Evolutionary conservation across 164 flowering plant genomes (phyloP).

Genomic region (Piper longum): DNA sequence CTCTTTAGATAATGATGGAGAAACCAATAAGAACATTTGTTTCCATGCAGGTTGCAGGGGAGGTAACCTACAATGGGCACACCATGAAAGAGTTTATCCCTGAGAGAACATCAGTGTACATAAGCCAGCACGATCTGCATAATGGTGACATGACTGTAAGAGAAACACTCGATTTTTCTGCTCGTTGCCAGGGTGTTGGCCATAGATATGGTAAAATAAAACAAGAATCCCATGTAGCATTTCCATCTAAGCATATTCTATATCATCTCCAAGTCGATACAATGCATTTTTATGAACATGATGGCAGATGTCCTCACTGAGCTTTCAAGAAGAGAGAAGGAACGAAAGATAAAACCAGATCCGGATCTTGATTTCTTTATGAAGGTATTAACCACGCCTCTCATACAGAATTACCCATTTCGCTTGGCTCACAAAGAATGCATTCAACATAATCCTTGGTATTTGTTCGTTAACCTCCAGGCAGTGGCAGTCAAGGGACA

Average conservation of each 20-base stretch:
- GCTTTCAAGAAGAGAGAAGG: conserved; percentile 22
- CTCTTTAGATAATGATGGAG: background rate
- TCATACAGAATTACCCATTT: background rate
- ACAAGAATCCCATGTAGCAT: no score
- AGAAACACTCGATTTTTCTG: conserved; percentile 30
- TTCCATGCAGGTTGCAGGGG: conserved; percentile 16
- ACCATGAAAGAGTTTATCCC: conserved; percentile 22
- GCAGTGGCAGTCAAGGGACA: conserved; percentile 19
- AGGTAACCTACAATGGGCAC: conserved; percentile 23
- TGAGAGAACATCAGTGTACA: conserved; percentile 22
- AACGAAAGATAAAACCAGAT: conserved; percentile 15
- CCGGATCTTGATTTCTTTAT: conserved; percentile 24
- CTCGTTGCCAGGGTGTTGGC: conserved; percentile 27
- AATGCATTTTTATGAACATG: background rate
- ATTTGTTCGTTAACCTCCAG: conserved; percentile 2
- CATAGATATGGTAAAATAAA: conserved; percentile 15
- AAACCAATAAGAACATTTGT: background rate
- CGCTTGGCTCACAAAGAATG: background rate
- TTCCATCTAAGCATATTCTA: background rate
- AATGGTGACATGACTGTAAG: conserved; percentile 25
- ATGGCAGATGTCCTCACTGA: conserved; percentile 19
- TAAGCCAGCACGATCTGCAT: conserved; percentile 25
- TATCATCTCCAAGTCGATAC: background rate
- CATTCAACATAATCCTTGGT: background rate
- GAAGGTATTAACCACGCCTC: conserved; percentile 12